Evolutionary conservation across 192 early-diverging fungal genomes (phyloP), one percentile per base, ranked within the genome.

Genomic region (Coemansia sp.): DNA sequence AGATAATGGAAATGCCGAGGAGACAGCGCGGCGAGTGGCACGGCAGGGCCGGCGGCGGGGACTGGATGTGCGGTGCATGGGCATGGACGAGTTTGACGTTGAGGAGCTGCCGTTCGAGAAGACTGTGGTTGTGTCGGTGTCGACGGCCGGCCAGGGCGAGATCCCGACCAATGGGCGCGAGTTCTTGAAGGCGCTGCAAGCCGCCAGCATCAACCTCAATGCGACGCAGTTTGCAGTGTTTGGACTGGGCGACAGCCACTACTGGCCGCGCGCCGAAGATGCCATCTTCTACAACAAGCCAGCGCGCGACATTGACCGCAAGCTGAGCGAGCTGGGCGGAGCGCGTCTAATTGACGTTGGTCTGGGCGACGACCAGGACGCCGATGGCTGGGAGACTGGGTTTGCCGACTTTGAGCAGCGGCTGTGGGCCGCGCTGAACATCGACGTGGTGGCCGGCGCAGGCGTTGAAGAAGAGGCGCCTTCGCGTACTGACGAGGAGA

Each of bases 81-180:
- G 89, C 35, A 91, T 94, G 89, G 94, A 96, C 64, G 90, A 90
- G 62, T 90, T 85, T 51, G 81, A 70, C 25, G 84, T 92, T 25
- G 93, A 97, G 53, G 92, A 94, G 45, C 73, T 97, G 56, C 77
- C 85, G 22, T 75, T 84, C 48, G 93, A 94, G 76, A 85, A 84
- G 58, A 87, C 91, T 24, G 85, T 98, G 9, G 86, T 93, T 12
- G 82, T 92, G 75, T 79, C 90, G 5, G 79, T 89, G 50, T 90
- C 87, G 57, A 97, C 94, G 9, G 94, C 96, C 35, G 96, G 96
- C 23, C 94, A 98, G 75, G 96, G 96, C 76, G 96, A 98, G 86
- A 89, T 97, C 63, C 96, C 96, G 1, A 88, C 88, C 64, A 94
- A 95, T 70, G 79, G 85, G 11, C 89, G 90, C 66, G 94, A 98